Base-by-base conservation (phyloP, 345 rosid genomes). In the Durio zibethinus region DNA sequence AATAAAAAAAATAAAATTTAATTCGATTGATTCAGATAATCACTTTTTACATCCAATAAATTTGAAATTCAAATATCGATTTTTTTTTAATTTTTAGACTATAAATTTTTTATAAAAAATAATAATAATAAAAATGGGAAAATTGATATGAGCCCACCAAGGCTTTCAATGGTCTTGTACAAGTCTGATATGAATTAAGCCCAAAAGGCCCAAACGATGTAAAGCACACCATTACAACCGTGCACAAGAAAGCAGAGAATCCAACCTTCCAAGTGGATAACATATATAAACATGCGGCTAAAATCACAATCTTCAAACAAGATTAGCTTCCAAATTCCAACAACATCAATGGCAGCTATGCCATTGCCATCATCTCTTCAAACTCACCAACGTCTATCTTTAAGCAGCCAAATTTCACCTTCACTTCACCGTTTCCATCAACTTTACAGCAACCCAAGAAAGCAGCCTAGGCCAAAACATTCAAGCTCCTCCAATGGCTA, bases 361-460 rank as follows among this genome's bases (percentile, higher is more conserved):
- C 86, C 86, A 72, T 82, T 81, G 83, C 75, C 85, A 72, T 59
- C 85, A 10, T 70, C 82, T 63, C 25, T 80, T 72, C 63, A 78
- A 15, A 6, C 79, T 11, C 18, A 31, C 45, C 85, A 77, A 77
- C 43, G 73, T 72, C 76, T 86, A 67, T 57, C 90, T 78, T 86
- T 87, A 27, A 79, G 80, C 83, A 86, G 82, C 77, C 86, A 83
- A 73, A 84, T 84, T 80, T 89, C 91, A 20, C 98, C 91, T 68
- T 86, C 89, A 48, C 82, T 84, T 59, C 72, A 80, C 73, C 88
- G 77, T 70, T 85, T 86, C 84, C 88, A 71, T 72, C 83, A 76
- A 16, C 53, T 80, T 14, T 70, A 76, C 78, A 23, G 62, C 83
- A 53, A 47, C 6, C 72, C 62, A 60, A 43, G 83, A 42, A 33